Evolutionary conservation across 2,329 filamentous ascomycete species (phyloP), one percentile per base, ranked within the genome.

Genomic region (Drechslerella dactyloides): DNA sequence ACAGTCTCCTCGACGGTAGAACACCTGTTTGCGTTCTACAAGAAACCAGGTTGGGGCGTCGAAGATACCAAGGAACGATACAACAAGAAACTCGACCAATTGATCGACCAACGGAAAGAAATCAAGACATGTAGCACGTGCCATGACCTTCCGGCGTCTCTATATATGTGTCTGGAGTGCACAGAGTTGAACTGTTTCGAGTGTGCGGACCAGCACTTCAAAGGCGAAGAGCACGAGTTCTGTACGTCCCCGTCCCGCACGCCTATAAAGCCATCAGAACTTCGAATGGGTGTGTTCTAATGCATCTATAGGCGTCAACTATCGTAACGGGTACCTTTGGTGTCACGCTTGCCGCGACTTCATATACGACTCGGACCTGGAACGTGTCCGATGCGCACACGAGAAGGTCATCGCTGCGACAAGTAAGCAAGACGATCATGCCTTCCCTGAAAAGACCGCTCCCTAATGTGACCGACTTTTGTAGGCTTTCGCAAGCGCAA

Each of bases 311-410:
- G 66, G 66, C 15, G 17, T 93, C 42, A 90, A 94, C 77, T 93
- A 90, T 23, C 84, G 87, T 68, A 88, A 85, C 75, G 90, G 90
- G 42, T 84, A 86, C 55, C 81, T 94, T 5, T 93, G 68, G 80
- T 94, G 90, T 79, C 89, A 91, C 74, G 87, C 91, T 78, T 94
- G 90, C 78, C 86, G 90, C 77, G 90, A 94, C 78, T 87, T 91
- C 74, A 88, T 94, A 33, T 93, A 90, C 84, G 90, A 94, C 17
- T 89, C 90, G 4, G 90, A 89, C 4, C 82, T 94, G 3, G 90
- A 94, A 77, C 88, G 90, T 58, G 84, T 92, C 63, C 85, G 90
- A 70, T 81, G 90, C 55, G 75, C 75, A 35, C 74, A 75, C 46
- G 76, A 76, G 54, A 74, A 75, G 46, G 84, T 87, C 64, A 90